These are phyloP conservation scores for Hordeum marinum DNA, from an alignment of 176 grass and related monocot species.

Conservation along the genomic window DNA sequence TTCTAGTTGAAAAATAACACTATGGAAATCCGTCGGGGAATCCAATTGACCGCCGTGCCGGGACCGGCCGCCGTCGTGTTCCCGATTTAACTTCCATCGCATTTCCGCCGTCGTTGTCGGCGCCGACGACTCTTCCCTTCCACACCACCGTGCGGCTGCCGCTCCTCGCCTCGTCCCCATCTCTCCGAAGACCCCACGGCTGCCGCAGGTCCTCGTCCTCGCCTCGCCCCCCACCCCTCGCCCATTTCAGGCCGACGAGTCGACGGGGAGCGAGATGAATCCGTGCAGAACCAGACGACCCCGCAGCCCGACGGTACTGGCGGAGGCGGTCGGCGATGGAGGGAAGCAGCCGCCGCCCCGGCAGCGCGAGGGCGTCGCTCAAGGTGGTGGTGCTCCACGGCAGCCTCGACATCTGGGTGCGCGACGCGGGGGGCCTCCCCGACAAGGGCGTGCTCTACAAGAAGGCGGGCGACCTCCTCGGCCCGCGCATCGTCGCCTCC, in stretches of 20 bases:
- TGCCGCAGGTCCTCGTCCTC: background rate
- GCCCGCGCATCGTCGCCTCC: background rate
- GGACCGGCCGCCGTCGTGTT: background rate
- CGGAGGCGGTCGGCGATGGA: constrained; percentile 28
- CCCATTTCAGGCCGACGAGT: background rate
- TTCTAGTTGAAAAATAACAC: background rate
- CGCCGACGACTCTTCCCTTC: constrained; percentile 13
- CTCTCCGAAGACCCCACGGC: background rate
- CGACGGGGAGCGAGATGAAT: background rate
- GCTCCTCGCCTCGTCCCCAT: background rate
- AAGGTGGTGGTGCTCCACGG: constrained; percentile 89
- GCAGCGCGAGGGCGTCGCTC: constrained; percentile 39
- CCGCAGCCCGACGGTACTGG: no score
- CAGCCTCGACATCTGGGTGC: constrained; percentile 69
- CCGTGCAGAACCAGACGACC: background rate
- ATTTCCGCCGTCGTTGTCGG: constrained; percentile 6
- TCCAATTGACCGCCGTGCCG: background rate
- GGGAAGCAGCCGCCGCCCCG: constrained; percentile 36
- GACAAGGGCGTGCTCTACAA: constrained; percentile 84
- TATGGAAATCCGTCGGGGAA: background rate
- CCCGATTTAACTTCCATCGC: background rate
- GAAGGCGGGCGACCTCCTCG: constrained; percentile 43
- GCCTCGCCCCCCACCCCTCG: background rate
- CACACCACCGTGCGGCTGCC: background rate
- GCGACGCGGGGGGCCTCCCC: constrained; percentile 53